Evolutionary conservation across 106 monocot species (phyloP), one percentile per base, ranked within the genome.

Genomic region (Narthecium ossifragum): DNA sequence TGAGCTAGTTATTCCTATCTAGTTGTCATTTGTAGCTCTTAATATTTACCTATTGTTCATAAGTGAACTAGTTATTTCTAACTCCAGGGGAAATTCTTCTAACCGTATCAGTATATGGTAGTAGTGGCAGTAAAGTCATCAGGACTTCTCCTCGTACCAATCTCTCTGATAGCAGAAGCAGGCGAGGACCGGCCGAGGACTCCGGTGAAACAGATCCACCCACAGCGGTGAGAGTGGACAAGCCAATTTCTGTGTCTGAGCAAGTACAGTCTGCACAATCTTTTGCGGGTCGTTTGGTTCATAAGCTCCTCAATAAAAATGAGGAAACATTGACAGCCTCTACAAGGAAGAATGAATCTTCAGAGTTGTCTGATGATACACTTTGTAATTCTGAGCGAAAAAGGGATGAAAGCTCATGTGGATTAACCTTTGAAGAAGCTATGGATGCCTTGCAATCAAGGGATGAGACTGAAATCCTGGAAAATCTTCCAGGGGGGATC

Each of bases 61-160:
- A n/a, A n/a, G n/a, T n/a, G n/a, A n/a, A n/a, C n/a, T n/a, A n/a
- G n/a, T n/a, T n/a, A n/a, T n/a, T n/a, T n/a, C n/a, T n/a, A n/a
- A n/a, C 26, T 63, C 55, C 68, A 84, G 84, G 84, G 26, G 60
- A 79, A 65, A 72, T 84, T 60, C 75, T 84, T 51, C 75, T 84
- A 14, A 69, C 72, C 20, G 25, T 75, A 18, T 72, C 79, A 23
- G 18, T 80, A 22, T 39, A 43, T 55, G 69, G 68, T 32, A 64
- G 36, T 47, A 63, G 14, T 43, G 18, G 18, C 54, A 62, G n/a
- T n/a, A n/a, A n/a, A n/a, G 17, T 12, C 47, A 62, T 23, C 13
- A 31, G n/a, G 23, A 5, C 43, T 58, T 38, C 18, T 21, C 33
- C 5, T 23, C 25, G 38, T 25, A 11, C 22, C 2, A 22, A 15